Evolutionary conservation across 129 eudicot species (phyloP).

Genomic region (Centella asiatica): DNA sequence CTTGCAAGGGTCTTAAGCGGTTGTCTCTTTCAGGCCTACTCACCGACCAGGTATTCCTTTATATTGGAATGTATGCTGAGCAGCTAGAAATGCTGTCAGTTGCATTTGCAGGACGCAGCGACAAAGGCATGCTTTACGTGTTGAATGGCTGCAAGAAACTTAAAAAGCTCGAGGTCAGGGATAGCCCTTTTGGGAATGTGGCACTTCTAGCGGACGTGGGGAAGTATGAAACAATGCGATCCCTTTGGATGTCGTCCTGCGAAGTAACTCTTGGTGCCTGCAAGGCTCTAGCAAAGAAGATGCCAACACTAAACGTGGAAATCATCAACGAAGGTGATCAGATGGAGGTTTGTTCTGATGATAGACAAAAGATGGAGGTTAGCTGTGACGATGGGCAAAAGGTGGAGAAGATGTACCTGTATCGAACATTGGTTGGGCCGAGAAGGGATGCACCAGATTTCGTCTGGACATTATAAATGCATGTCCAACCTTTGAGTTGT

Average conservation of each 20-base stretch:
- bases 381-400: conserved; percentile 29
- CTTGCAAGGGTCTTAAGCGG: conserved; percentile 38
- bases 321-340: conserved; percentile 37
- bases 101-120: conserved; percentile 49
- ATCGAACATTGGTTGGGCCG: conserved; percentile 51
- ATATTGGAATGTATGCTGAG: conserved; percentile 44
- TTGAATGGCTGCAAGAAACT: conserved; percentile 42
- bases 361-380: conserved; percentile 31
- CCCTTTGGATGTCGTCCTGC: conserved; percentile 67
- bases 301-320: conserved; percentile 55
- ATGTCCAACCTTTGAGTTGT: background rate
- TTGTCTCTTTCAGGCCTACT: conserved; percentile 46
- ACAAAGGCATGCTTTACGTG: conserved; percentile 36
- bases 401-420: conserved; percentile 53
- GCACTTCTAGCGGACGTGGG: conserved; percentile 47
- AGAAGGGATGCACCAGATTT: conserved; percentile 52
- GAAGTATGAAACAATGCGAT: conserved; percentile 54
- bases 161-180: conserved; percentile 39
- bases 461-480: conserved; percentile 43
- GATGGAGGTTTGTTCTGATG: conserved; percentile 25
- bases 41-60: conserved; percentile 40
- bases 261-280: conserved; percentile 51
- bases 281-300: conserved; percentile 41
- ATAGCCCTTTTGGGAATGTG: conserved; percentile 31
- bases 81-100: conserved; percentile 50